Base-by-base conservation (phyloP, 108 stramenopile genomes). In the Poteriospumella lacustris region DNA sequence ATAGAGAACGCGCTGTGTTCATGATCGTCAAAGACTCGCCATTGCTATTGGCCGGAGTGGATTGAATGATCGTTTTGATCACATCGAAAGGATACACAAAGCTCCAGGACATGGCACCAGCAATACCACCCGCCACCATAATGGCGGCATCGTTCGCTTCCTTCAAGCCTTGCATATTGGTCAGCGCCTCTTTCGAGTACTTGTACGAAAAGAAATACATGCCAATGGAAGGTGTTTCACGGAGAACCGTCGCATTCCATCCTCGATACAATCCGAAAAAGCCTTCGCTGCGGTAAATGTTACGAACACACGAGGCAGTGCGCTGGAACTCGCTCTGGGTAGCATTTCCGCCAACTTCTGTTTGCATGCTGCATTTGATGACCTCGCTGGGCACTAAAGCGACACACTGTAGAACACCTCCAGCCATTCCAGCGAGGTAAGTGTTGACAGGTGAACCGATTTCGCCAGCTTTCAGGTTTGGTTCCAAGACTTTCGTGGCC, bases 221-320 rank as follows among this genome's bases (percentile, higher is more conserved):
- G 3, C 94, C 95, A 79, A 93, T 91, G 3, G 93, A 91, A 3
- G 95, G 95, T 42, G 91, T 78, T 84, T 96, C 94, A 26, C 94
- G 84, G 2, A 56, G 0, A 5, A 81, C 24, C 0, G 86, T 87
- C 39, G 43, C 69, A 5, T 42, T 31, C 0, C 42, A 3, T 12
- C 85, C 86, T 5, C 56, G 68, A 43, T 82, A 82, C 3, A 87
- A 76, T 3, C 75, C 68, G 12, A 44, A 43, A 5, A 86, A 28
- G n/a, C 87, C 87, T 0, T 79, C 52, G 9, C 5, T 42, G 36
- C 5, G 33, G 42, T 52, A 19, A 5, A 73, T 73, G 9, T 42
- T 33, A 42, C 64, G 64, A 41, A 41, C 31, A 41, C 39, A 44
- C 9, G 3, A 12, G 9, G 36, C 33, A 56, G 36, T 73, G 26